phyloP scores from a whole-genome alignment of 108 stramenopile genomes.

The Pseudonitzschia pungens region DNA sequence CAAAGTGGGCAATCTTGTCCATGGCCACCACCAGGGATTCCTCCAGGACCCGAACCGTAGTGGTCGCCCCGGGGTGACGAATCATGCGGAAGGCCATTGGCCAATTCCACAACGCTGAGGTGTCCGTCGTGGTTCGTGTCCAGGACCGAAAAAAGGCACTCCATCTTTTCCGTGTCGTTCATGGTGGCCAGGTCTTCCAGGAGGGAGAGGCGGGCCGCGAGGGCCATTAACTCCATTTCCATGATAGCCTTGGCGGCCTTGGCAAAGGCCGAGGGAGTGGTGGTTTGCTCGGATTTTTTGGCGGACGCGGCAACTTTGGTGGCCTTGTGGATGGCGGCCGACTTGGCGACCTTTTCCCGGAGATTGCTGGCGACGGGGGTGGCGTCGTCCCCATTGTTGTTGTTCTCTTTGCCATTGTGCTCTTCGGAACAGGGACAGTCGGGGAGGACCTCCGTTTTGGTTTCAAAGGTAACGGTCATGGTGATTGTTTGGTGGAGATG shows the following conservation, averaged over 20 bases:
- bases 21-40: slow-evolving; percentile 24
- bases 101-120: slow-evolving; percentile 24
- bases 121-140: slow-evolving; percentile 30
- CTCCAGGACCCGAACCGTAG: slow-evolving; percentile 7
- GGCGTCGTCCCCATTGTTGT: too few species aligned
- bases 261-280: slow-evolving; percentile 13
- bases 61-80: background rate
- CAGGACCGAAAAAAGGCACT: slow-evolving; percentile 26
- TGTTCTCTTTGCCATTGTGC: too few species aligned
- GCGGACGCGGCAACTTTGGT: background rate
- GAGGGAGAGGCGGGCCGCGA: slow-evolving; percentile 3
- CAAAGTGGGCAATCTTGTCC: slow-evolving; percentile 25
- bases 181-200: slow-evolving; percentile 21
- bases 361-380: too few species aligned
- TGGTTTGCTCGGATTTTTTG: background rate
- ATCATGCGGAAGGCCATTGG: slow-evolving; percentile 33
- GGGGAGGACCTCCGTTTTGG: too few species aligned
- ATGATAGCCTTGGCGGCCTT: background rate
- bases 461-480: too few species aligned
- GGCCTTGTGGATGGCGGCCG: slow-evolving; percentile 4
- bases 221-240: slow-evolving; percentile 4
- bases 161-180: slow-evolving; percentile 32
- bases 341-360: background rate
- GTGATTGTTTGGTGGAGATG: too few species aligned
- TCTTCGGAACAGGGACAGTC: too few species aligned